Evolutionary conservation across 2,329 filamentous ascomycete species (phyloP).

Genomic region (Neofusicoccum sp.): DNA sequence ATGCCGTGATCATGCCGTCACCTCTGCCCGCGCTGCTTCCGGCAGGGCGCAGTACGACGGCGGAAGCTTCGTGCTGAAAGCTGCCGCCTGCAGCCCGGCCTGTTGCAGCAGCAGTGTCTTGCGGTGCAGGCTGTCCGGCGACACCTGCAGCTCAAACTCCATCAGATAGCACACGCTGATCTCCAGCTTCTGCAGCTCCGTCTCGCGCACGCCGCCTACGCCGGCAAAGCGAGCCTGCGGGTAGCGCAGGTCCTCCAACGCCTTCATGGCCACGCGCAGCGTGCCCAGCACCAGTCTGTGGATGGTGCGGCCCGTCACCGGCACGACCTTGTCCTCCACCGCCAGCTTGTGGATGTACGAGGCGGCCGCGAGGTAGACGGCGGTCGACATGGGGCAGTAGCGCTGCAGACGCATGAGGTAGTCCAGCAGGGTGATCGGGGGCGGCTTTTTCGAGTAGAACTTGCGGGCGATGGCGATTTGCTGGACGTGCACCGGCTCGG

Average conservation of each 20-base stretch:
- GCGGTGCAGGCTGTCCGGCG: slow-evolving; percentile 33
- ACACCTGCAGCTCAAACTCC: slow-evolving; percentile 41
- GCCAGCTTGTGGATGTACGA: slow-evolving; percentile 83
- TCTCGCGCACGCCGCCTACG: slow-evolving; percentile 82
- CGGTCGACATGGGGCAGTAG: slow-evolving; percentile 91
- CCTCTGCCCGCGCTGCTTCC: slow-evolving; percentile 3
- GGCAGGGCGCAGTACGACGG: slow-evolving; percentile 33
- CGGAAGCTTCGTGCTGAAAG: slow-evolving; percentile 33
- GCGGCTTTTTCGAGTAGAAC: slow-evolving; percentile 87
- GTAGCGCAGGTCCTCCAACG: slow-evolving; percentile 88
- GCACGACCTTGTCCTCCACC: slow-evolving; percentile 69
- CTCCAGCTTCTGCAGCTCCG: slow-evolving; percentile 79
- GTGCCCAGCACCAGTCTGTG: slow-evolving; percentile 84
- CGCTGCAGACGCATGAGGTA: slow-evolving; percentile 85
- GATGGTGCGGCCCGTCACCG: slow-evolving; percentile 78
- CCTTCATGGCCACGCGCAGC: slow-evolving; percentile 87
- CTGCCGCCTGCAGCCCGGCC: slow-evolving; percentile 37
- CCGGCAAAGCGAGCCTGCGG: slow-evolving; percentile 78
- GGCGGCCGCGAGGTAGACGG: slow-evolving; percentile 86
- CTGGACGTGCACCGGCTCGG: slow-evolving; percentile 72
- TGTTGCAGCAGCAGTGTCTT: slow-evolving; percentile 37
- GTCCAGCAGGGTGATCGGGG: slow-evolving; percentile 76
- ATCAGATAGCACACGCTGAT: slow-evolving; percentile 61
- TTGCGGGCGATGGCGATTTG: slow-evolving; percentile 84
- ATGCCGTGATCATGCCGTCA: slow-evolving; percentile 9